phyloP scores from a whole-genome alignment of 2,329 filamentous ascomycete species.

The Fusarium anguioides region DNA sequence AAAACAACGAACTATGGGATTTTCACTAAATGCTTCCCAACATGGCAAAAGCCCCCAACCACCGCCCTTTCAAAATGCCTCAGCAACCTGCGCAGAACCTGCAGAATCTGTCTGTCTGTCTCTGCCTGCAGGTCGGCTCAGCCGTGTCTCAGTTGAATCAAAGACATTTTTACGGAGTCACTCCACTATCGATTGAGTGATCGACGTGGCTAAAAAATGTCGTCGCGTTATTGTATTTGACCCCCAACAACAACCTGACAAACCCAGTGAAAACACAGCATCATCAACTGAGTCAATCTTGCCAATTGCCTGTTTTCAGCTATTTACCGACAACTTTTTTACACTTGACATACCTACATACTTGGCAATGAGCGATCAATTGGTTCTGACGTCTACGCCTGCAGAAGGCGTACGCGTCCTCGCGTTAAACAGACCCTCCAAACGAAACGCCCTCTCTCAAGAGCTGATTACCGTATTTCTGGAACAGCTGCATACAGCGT shows the following conservation, averaged over 20 bases:
- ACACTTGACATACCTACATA: not conserved
- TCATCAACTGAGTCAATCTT: conserved; percentile 6
- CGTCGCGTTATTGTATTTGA: conserved; percentile 16
- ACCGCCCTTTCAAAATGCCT: conserved; percentile 36
- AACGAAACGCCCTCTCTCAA: conserved; percentile 68
- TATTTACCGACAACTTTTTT: not conserved
- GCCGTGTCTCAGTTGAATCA: conserved; percentile 42
- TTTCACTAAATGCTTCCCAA: conserved; percentile 16
- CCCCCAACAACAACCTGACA: conserved; percentile 13
- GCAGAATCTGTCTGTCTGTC: too few species aligned
- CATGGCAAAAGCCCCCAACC: conserved; percentile 25
- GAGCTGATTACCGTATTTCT: conserved; percentile 60
- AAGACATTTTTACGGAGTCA: conserved; percentile 13
- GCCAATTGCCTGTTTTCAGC: conserved; percentile 1
- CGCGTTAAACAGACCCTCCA: conserved; percentile 64
- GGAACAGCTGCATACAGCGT: conserved; percentile 40
- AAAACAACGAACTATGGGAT: conserved; percentile 3
- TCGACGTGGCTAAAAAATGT: conserved; percentile 16
- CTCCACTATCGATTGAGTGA: conserved; percentile 15
- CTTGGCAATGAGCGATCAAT: conserved; percentile 25
- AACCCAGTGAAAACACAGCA: not conserved
- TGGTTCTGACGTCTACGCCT: conserved; percentile 45
- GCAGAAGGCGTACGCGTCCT: conserved; percentile 57
- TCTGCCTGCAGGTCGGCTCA: not conserved
- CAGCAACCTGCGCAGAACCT: conserved; percentile 11